Evolutionary conservation across 2,329 filamentous ascomycete genomes (phyloP), one percentile per base, ranked within the genome.

Genomic region (Aureobasidium sp.): DNA sequence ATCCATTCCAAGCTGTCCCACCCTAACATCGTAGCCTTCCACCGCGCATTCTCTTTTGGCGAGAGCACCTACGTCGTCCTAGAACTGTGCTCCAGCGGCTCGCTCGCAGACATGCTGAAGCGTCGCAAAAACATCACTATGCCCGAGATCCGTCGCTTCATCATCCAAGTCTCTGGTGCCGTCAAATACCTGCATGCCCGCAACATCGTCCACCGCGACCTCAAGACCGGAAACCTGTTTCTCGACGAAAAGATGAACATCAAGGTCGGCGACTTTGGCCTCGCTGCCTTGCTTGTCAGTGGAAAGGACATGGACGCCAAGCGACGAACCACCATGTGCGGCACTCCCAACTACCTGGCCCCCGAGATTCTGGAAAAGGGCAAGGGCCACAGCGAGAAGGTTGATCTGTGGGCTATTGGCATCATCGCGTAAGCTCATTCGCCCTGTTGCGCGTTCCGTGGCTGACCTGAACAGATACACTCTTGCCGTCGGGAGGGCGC

Each of bases 191-290:
- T 99, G 79, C 95, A 99, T 74, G 86, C 86, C 69, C 89, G 95
- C 71, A 94, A 93, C 65, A 95, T 99, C 64, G 96, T 97, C 53
- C 94, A 99, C 74, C 85, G 94, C 53, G 94, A 99, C 74, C 76
- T 99, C 67, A 99, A 99, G 76, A 97, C 96, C 80, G 95, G 94
- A 51, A 99, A 99, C 72, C 87, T 99, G 66, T 99, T 99, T 69
- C 80, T 99, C 57, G 94, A 99, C 73, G 84, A 84, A 58, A 81
- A 91, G 66, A 96, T 99, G 93, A 95, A 99, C 69, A 87, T 96
- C 68, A 99, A 99, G 73, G 90, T 99, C 68, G 94, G 94, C 46
- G 94, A 99, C 73, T 99, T 99, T 75, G 94, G 94, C 3, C 80
- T 99, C 60, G 94, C 94, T 31, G 94, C 95, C 29, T 79, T 99